Evolutionary conservation across 768 basidiomycete species (phyloP).

Genomic region (Phaeotremella skinneri): DNA sequence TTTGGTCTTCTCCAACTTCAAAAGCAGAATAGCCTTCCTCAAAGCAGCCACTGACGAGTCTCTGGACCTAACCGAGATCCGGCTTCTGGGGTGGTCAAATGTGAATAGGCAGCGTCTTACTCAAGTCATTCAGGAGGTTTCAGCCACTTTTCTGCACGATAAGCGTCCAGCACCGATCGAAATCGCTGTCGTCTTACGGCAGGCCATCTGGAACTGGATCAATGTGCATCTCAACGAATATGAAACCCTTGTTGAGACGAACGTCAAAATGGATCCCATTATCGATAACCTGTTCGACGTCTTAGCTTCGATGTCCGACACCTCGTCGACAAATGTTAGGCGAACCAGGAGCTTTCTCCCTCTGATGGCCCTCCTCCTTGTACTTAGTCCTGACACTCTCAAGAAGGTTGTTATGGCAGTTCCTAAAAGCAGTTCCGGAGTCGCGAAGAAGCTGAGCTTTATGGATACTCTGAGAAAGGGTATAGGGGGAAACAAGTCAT

Average conservation of each 20-base stretch:
- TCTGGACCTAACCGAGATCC: conserved; percentile 70
- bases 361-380: conserved; percentile 68
- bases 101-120: conserved; percentile 68
- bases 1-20: conserved; percentile 69
- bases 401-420: conserved; percentile 53
- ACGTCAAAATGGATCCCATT: conserved; percentile 68
- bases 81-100: conserved; percentile 73
- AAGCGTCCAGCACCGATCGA: conserved; percentile 68
- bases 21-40: conserved; percentile 66
- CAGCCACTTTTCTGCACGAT: conserved; percentile 79
- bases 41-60: conserved; percentile 56
- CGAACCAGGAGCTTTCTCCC: conserved; percentile 67
- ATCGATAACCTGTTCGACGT: conserved; percentile 85
- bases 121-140: conserved; percentile 72
- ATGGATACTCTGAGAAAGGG: conserved; percentile 55
- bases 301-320: conserved; percentile 57
- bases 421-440: conserved; percentile 8
- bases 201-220: conserved; percentile 88
- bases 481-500: conserved; percentile 59
- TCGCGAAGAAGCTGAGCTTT: conserved; percentile 45
- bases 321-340: conserved; percentile 25
- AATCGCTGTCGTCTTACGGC: conserved; percentile 68
- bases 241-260: conserved; percentile 64
- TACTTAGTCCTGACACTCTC: conserved; percentile 72
- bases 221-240: conserved; percentile 74